Evolutionary conservation across 345 rosid genomes (phyloP).

Genomic region (Eutrema japonicum): DNA sequence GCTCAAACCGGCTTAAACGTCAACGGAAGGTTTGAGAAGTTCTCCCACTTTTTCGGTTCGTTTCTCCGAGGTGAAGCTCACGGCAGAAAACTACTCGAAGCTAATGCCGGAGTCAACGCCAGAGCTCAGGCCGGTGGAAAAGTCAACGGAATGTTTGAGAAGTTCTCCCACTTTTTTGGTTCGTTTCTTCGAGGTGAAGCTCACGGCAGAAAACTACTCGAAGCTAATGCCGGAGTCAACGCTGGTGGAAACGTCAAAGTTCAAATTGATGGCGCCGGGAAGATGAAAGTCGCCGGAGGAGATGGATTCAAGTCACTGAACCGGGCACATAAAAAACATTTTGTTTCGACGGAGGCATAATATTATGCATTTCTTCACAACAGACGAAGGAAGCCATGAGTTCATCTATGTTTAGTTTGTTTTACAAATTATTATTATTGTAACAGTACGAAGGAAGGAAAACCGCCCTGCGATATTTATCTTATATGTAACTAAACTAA

Average conservation of each 20-base stretch:
- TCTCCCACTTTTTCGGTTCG: no score
- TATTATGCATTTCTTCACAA: conserved; percentile 18
- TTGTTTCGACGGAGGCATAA: conserved; percentile 4
- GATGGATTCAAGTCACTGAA: conserved; percentile 31
- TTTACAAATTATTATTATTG: neutral
- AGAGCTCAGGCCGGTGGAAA: neutral
- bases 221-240: no score
- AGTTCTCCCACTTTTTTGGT: no score
- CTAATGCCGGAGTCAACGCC: neutral
- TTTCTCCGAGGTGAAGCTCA: neutral
- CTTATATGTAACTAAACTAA: neutral
- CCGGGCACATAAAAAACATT: conserved; percentile 1
- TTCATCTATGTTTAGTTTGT: conserved; percentile 15
- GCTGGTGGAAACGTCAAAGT: neutral
- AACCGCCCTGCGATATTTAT: neutral
- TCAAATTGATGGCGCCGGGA: conserved; percentile 16
- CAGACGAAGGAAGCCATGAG: conserved; percentile 32
- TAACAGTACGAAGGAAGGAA: conserved; percentile 22
- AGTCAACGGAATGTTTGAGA: neutral
- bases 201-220: no score
- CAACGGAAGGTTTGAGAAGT: no score
- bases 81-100: neutral
- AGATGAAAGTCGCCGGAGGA: conserved; percentile 14
- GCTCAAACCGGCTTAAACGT: neutral
- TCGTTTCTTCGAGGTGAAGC: no score